Conservation (phyloP, 208 protist species). For the Entamoeba moshkovskii region DNA sequence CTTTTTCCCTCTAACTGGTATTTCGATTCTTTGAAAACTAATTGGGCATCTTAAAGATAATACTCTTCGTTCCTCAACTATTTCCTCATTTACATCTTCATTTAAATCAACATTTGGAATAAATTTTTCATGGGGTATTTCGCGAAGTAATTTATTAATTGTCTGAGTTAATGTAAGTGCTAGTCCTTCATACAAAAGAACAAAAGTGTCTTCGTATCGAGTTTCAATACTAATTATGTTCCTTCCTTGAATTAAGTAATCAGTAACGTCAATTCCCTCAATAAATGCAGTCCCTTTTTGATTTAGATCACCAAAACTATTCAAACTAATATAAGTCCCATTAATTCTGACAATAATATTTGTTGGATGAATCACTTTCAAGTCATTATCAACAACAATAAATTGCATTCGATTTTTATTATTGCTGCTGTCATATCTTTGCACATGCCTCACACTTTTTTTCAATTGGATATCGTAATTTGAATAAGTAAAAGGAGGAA, state of each 20-base stretch:
- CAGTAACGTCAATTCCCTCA: background rate
- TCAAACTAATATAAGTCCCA: background rate
- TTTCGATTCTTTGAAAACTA: background rate
- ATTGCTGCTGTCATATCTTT: background rate
- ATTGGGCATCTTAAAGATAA: background rate
- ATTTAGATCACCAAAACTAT: background rate
- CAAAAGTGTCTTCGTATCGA: background rate
- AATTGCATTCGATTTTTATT: background rate
- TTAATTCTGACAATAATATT: background rate
- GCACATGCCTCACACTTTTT: background rate
- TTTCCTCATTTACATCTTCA: background rate
- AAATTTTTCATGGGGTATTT: background rate
- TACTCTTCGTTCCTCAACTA: background rate
- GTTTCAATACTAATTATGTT: background rate
- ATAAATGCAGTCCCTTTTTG: background rate
- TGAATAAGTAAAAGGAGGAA: background rate
- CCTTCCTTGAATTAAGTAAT: background rate
- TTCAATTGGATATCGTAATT: background rate
- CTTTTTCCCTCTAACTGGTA: background rate
- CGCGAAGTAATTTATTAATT: background rate
- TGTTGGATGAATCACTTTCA: background rate
- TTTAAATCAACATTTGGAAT: background rate
- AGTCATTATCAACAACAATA: background rate
- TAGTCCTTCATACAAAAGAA: background rate
- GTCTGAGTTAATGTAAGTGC: background rate